Conservation (phyloP, 2,329 filamentous ascomycete genomes). For the Ophiosphaerella korrae region DNA sequence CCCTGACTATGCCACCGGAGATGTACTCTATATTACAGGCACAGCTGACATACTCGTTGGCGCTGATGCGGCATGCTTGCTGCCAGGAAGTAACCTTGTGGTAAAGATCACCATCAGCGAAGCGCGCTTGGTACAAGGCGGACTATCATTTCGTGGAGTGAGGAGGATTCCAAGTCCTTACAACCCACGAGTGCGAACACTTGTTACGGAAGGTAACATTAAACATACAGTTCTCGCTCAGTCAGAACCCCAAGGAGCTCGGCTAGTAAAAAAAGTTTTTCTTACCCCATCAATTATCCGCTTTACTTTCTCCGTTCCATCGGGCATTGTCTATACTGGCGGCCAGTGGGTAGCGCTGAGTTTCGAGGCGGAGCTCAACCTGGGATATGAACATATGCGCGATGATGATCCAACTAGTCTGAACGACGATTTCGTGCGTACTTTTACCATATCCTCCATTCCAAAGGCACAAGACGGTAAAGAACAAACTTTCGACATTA, state of each 20-base stretch:
- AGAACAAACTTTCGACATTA: constrained; percentile 69
- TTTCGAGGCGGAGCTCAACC: constrained; percentile 70
- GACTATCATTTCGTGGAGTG: constrained; percentile 70
- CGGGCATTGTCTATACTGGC: constrained; percentile 60
- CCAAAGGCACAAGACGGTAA: constrained; percentile 38
- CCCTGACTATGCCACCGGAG: constrained; percentile 73
- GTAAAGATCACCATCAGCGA: constrained; percentile 69
- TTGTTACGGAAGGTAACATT: constrained; percentile 62
- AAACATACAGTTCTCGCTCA: constrained; percentile 16
- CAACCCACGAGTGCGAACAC: constrained; percentile 72
- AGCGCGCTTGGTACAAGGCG: constrained; percentile 66
- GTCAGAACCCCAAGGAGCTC: constrained; percentile 52
- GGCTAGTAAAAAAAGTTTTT: constrained; percentile 61
- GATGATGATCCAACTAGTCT: constrained; percentile 78
- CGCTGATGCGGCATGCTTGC: constrained; percentile 62
- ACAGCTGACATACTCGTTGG: constrained; percentile 69
- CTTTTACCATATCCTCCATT: constrained; percentile 77
- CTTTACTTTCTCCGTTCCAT: constrained; percentile 62
- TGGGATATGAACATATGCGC: constrained; percentile 82
- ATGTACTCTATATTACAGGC: constrained; percentile 77
- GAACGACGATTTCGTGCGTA: constrained; percentile 84
- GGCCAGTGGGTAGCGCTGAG: constrained; percentile 81
- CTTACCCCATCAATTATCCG: constrained; percentile 71
- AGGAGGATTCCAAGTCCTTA: constrained; percentile 71
- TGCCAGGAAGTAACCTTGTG: constrained; percentile 74